Percentiles rank a stretch among this genome's conserved stretches.
Conservation (phyloP, 2,329 filamentous ascomycete species). For the Fusarium pseudocircinatum region DNA sequence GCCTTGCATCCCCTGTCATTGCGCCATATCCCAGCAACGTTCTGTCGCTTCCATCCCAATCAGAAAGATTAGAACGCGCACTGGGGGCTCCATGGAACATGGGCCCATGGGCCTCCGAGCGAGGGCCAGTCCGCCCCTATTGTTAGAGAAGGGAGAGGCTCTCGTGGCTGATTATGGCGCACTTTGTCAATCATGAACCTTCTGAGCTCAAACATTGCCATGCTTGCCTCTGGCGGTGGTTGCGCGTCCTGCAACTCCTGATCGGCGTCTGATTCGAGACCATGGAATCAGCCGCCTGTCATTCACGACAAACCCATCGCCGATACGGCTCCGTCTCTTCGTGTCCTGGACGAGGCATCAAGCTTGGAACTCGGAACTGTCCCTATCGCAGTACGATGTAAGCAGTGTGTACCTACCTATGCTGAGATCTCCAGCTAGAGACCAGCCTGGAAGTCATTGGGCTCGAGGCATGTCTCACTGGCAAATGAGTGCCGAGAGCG, state of each 20-base stretch:
- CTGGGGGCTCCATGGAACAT: slow-evolving; percentile 17
- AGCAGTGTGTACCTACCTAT: background rate
- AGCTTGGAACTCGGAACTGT: slow-evolving; percentile 24
- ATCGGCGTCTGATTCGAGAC: slow-evolving; percentile 26
- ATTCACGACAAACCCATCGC: slow-evolving; percentile 7
- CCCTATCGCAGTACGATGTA: background rate
- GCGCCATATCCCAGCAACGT: slow-evolving; percentile 40
- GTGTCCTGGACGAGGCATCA: background rate
- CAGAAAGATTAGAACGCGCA: slow-evolving; percentile 21
- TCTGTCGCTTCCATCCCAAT: slow-evolving; percentile 30
- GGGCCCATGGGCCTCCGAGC: slow-evolving; percentile 33
- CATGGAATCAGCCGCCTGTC: slow-evolving; percentile 16
- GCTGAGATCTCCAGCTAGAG: background rate
- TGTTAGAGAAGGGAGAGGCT: slow-evolving; percentile 34
- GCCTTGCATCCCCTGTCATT: slow-evolving; percentile 40
- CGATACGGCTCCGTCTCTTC: slow-evolving; percentile 20
- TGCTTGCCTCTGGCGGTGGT: slow-evolving; percentile 22
- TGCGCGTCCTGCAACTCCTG: slow-evolving; percentile 43
- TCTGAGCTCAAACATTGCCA: slow-evolving; percentile 18
- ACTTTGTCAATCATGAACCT: slow-evolving; percentile 16
- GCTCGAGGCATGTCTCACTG: slow-evolving; percentile 5
- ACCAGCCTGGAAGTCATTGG: slow-evolving; percentile 19
- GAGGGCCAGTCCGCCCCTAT: slow-evolving; percentile 35
- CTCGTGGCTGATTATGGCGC: slow-evolving; percentile 17
- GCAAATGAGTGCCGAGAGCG: slow-evolving; percentile 29